phyloP scores from a whole-genome alignment of 345 rosid genomes.

The Carallia pectinifolia region DNA sequence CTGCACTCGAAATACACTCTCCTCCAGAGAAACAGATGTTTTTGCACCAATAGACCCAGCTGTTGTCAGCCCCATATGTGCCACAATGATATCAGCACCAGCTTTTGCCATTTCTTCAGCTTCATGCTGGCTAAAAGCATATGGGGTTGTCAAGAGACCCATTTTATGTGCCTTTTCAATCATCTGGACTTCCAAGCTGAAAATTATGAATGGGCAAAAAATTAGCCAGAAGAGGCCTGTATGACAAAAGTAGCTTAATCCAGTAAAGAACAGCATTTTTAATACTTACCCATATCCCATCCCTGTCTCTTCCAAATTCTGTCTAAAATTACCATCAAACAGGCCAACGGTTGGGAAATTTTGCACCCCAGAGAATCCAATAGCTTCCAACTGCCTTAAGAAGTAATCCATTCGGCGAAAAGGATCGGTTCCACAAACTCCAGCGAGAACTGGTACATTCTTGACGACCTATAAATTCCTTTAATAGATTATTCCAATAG shows the following conservation, averaged over 20 bases:
- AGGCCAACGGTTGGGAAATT: conserved; percentile 97
- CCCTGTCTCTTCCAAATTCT: conserved; percentile 95
- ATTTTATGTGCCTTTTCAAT: conserved; percentile 74
- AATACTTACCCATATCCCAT: conserved; percentile 87
- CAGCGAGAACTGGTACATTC: conserved; percentile 89
- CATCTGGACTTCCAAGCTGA: conserved; percentile 88
- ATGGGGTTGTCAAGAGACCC: conserved; percentile 93
- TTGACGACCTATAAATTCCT: conserved; percentile 59
- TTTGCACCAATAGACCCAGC: conserved; percentile 89
- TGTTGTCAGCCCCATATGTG: conserved; percentile 94
- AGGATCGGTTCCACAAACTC: conserved; percentile 94
- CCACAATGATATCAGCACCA: conserved; percentile 93
- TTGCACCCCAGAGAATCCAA: conserved; percentile 89
- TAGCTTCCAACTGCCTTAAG: conserved; percentile 78
- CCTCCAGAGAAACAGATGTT: conserved; percentile 73
- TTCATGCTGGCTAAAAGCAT: conserved; percentile 73
- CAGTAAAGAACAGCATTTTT: conserved; percentile 7
- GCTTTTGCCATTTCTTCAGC: conserved; percentile 86
- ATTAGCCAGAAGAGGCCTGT: not conserved
- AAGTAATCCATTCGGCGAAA: conserved; percentile 86
- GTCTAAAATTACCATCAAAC: conserved; percentile 90
- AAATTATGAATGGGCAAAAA: conserved; percentile 8
- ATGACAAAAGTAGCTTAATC: conserved; percentile 1
- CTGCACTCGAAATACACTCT: conserved; percentile 72
- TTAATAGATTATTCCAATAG: conserved; percentile 1